Base-by-base conservation (phyloP, 805 yeast species). In the Sugiyamaella mastotermitis region DNA sequence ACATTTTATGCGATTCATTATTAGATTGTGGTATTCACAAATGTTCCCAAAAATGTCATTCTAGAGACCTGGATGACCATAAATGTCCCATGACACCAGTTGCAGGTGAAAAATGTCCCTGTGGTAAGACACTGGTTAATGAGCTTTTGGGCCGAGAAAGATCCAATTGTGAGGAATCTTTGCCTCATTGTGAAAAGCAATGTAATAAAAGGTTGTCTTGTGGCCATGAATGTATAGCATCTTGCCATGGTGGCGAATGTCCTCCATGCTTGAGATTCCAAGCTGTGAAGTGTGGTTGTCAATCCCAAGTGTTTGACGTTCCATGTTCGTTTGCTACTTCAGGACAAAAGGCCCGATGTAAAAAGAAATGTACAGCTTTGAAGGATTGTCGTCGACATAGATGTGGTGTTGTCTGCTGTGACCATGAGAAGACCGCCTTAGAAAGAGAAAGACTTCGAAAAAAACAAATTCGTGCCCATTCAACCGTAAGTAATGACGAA, bases 301-400 rank as follows among this genome's bases (percentile, higher is more conserved):
- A 74, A 1, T 68, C 41, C 17, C 47, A 45, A 33, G 25, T 61
- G n/a, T 83, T 64, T 55, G 53, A 68, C 4, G 80, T 80, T 4
- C 79, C 90, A 0, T 85, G 95, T 54, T 60, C 58, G 33, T 73
- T 80, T 42, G 45, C 68, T n/a, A 71, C 64, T 35, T 51, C 61
- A 3, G 81, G 79, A 0, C 57, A 62, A 24, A 48, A 43, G 7
- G 86, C 96, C 13, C 62, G 58, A 22, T 87, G 97, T 61, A 60
- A 58, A 4, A 76, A 78, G 35, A 80, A 79, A 53, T 88, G 96
- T 58, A 73, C 76, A 31, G 83, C 86, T 0, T 60, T 78, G 34
- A 69, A 83, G 58, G 82, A 78, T 43, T 87, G 97, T 57, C 74
- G 90, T 43, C 74, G 85, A 43, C 97, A 87, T 61, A 68, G 78